Percentiles rank a stretch among this genome's conserved stretches.
phyloP scores from a whole-genome alignment of 2,329 filamentous ascomycete species.

The Fonsecaea erecta region DNA sequence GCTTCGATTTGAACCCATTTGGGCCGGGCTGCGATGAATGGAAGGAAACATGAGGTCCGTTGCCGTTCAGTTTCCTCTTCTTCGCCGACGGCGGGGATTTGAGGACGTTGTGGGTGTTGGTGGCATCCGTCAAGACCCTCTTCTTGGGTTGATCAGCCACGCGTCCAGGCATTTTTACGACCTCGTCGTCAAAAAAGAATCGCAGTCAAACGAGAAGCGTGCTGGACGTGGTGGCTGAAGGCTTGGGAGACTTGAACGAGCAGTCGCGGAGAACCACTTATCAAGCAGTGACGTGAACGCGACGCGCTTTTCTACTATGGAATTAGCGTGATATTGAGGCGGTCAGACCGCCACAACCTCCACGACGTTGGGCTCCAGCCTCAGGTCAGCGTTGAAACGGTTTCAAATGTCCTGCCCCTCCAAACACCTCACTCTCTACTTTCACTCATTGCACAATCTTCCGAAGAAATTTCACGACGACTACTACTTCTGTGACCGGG shows the following conservation, averaged over 20 bases:
- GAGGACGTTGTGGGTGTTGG: conserved; percentile 65
- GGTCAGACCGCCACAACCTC: neutral
- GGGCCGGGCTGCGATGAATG: conserved; percentile 67
- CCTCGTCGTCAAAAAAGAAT: neutral
- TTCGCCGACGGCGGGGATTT: conserved; percentile 65
- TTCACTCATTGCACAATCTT: neutral
- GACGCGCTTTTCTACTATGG: conserved; percentile 5
- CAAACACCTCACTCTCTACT: neutral
- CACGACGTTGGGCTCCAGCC: neutral
- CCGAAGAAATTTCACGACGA: neutral
- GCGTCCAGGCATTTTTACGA: conserved; percentile 33
- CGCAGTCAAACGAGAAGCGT: neutral
- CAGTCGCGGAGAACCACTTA: neutral
- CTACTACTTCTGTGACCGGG: neutral
- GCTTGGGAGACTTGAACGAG: neutral
- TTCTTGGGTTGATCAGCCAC: conserved; percentile 62
- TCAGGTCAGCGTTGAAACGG: neutral
- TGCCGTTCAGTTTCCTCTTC: conserved; percentile 77
- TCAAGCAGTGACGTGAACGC: conserved; percentile 13
- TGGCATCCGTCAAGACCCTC: conserved; percentile 71
- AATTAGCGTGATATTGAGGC: neutral
- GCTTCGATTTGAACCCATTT: conserved; percentile 57
- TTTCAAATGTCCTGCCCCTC: conserved; percentile 1
- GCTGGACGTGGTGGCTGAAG: neutral
- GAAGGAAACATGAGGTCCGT: conserved; percentile 57